These are phyloP conservation scores for Neofusicoccum cordaticola DNA, from an alignment of 2,329 filamentous ascomycete species.

Conservation along the genomic window DNA sequence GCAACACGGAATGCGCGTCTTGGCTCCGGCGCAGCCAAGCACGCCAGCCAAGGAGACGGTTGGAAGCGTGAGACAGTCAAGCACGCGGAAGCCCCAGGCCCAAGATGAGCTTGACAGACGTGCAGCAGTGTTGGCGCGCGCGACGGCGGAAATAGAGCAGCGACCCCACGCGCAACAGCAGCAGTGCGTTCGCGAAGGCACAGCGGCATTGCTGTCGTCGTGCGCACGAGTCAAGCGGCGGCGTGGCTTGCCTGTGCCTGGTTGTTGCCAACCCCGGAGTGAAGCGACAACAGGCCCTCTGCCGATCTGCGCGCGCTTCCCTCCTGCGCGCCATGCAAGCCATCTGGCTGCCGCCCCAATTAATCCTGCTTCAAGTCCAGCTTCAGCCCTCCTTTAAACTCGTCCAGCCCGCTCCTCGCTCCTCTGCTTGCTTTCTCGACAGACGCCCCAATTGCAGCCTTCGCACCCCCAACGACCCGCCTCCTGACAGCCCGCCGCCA, in stretches of 20 bases:
- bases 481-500: conserved; percentile 3
- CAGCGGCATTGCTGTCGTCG: neutral
- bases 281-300: neutral
- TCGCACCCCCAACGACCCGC: neutral
- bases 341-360: neutral
- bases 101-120: neutral
- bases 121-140: neutral
- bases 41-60: neutral
- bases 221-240: neutral
- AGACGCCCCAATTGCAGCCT: neutral
- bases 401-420: neutral
- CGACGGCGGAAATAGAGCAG: neutral
- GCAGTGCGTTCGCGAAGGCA: neutral
- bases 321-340: conserved; percentile 4
- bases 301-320: conserved; percentile 1
- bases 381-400: neutral
- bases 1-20: neutral
- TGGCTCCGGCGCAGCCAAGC: conserved; percentile 2
- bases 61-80: neutral
- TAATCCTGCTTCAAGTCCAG: conserved; percentile 4
- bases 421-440: neutral
- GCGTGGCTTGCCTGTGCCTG: neutral
- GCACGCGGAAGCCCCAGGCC: neutral
- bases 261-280: conserved; percentile 3
- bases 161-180: neutral